Percentiles rank a stretch among this genome's conserved stretches.
Evolutionary conservation across 2,329 filamentous ascomycete species (phyloP).

Genomic region (Clarireedia hainanense): DNA sequence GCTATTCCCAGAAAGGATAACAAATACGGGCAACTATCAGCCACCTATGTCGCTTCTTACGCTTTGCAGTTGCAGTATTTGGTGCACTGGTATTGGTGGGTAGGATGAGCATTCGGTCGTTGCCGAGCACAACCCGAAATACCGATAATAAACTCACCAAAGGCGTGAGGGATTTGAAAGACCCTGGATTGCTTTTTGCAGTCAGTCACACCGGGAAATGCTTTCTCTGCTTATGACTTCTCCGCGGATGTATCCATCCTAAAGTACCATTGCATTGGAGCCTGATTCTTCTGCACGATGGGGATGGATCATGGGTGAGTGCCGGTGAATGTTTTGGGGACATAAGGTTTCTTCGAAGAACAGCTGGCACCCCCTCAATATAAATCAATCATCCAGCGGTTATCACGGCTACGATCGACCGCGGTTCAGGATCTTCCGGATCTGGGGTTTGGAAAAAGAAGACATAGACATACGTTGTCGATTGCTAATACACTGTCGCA

Average conservation of each 20-base stretch:
- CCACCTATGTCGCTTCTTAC: no score
- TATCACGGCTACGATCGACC: no score
- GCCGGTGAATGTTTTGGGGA: conserved; percentile 12
- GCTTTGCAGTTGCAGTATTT: background rate
- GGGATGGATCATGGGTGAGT: no score
- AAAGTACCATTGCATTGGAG: background rate
- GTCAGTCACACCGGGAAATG: background rate
- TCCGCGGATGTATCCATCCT: background rate
- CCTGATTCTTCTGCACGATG: no score
- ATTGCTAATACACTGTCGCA: no score
- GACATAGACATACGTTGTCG: no score
- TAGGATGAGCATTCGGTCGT: background rate
- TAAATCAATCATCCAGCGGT: no score
- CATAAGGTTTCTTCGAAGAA: conserved; percentile 33
- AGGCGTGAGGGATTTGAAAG: background rate
- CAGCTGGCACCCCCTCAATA: no score
- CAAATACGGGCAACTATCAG: no score
- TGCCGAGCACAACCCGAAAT: background rate
- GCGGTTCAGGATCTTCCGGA: no score
- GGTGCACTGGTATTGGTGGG: background rate
- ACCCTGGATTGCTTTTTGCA: background rate
- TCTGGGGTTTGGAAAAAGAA: no score
- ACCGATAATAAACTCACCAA: background rate
- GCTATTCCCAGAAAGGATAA: no score
- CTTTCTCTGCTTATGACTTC: background rate